These are phyloP conservation scores for Gossypium gossypioides DNA, from an alignment of 441 rosid species.

Conservation along the genomic window DNA sequence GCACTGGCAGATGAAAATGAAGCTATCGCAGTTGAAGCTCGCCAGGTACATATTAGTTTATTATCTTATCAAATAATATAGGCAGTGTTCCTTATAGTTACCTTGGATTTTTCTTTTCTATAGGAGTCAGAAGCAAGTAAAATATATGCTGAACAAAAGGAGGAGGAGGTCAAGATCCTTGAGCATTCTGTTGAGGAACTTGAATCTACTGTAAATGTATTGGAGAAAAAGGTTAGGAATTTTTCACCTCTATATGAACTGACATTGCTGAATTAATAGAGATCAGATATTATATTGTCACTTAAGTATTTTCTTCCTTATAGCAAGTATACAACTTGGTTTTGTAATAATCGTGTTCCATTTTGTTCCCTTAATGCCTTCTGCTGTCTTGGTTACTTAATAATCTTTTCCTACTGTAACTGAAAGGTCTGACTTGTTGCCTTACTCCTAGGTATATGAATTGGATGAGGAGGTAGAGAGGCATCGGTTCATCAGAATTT, in stretches of 20 bases:
- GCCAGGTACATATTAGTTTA: constrained; percentile 42
- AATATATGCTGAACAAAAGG: constrained; percentile 71
- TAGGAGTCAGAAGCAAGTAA: constrained; percentile 80
- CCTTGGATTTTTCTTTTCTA: constrained; percentile 11
- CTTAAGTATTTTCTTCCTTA: neutral
- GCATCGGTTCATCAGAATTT: constrained; percentile 59
- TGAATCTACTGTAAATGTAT: constrained; percentile 67
- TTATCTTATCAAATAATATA: constrained; percentile 10
- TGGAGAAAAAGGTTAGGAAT: constrained; percentile 72
- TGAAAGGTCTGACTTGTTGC: constrained; percentile 10
- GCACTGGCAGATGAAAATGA: constrained; percentile 81
- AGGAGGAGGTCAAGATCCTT: constrained; percentile 80
- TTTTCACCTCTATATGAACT: constrained; percentile 3
- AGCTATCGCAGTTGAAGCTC: constrained; percentile 76
- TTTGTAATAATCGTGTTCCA: constrained; percentile 7
- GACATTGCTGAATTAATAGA: neutral
- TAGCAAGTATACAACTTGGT: neutral
- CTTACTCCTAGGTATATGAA: constrained; percentile 55
- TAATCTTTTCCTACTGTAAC: constrained; percentile 2
- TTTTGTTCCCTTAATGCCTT: neutral
- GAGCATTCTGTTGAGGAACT: constrained; percentile 89
- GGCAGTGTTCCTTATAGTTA: neutral
- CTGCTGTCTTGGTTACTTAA: neutral
- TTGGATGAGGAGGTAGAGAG: constrained; percentile 81
- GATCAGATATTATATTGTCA: neutral